Evolutionary conservation across 2,329 filamentous ascomycete species (phyloP), one percentile per base, ranked within the genome.

Genomic region (Venturiaceae sp.): DNA sequence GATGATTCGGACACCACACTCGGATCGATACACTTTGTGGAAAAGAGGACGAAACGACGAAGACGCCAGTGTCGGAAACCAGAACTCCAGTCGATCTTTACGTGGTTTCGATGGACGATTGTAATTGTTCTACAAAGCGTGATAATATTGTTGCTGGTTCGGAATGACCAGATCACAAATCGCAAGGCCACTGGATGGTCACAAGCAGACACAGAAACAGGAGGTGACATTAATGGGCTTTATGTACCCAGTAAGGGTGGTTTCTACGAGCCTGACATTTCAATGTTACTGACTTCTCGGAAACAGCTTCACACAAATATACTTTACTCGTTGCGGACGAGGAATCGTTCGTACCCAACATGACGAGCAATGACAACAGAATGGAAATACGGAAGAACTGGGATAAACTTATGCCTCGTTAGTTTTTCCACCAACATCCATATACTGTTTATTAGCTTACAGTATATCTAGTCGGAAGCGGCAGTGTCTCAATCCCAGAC

Each of bases 401-500:
- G 53, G 53, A 39, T 16, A 34, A 9, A 6, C 30, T 55, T 11
- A 55, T 55, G 53, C 53, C 53, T 30, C 32, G 47, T 52, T 16
- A 16, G 23, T 52, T 16, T 16, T 30, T 5, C 47, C 13, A 21
- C 8, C 11, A 39, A 39, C n/a, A n/a, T 41, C 16, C 37, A 8
- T 19, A 7, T 16, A 52, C 4, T 9, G 26, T 21, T 9, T 30
- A 11, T n/a, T n/a, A 52, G 26, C 47, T 52, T 7, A 34, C 26
- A 5, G 19, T 5, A 4, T 41, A 8, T 21, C n/a, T 5, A 66
- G 65, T 68, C 52, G 69, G 69, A 19, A 67, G 66, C 30, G 68
- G 68, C 16, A 67, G 62, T n/a, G 67, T 70, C 13, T 54, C 53
- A 1, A 70, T 71, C 46, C 64, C 65, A 28, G 65, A 70, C 32